Base-by-base conservation (phyloP, 2,329 filamentous ascomycete genomes). In the Sporothrix pallida region DNA sequence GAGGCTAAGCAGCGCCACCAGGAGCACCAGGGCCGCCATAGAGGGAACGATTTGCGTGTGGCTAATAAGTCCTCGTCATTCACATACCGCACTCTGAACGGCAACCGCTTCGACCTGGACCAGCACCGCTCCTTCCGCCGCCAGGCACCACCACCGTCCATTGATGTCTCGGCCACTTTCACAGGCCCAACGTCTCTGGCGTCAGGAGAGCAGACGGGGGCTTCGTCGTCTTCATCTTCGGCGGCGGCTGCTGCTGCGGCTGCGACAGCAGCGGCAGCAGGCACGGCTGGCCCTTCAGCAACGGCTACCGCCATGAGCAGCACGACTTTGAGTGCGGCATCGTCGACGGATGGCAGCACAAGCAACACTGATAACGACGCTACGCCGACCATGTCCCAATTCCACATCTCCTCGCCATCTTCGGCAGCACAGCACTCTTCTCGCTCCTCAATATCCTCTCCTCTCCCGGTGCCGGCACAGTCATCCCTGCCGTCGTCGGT, bases 101-200 rank as follows among this genome's bases (percentile, higher is more conserved):
- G 20, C 54, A 5, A n/a, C 48, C 87, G 87, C 65, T 82, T 87
- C 60, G 87, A 91, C 75, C 82, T 86, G 50, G 88, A 91, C 71
- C 87, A 76, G 31, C 71, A 74, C 46, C 73, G 77, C 15, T 65
- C 75, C 0, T 90, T 89, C 77, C 89, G 94, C 76, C 88, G 95
- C 78, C 93, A 96, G 80, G 90, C 92, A 44, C 93, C 94, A 77
- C 94, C 95, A 69, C 93, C 94, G 4, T 92, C 90, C 48, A 95
- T 97, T 80, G 92, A 95, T 78, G 93, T 95, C 23, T 90, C 93
- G 20, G 82, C 88, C 83, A 80, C 85, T 81, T 79, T 88, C 81
- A 81, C 83, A 81, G 82, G 81, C 77, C 54, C 71, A 23, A 23
- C 42, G 78, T 52, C 63, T 44, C 1, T 20, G 78, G 13, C 86